Conservation (phyloP, 352 stramenopile genomes). For the Pythium phragmiticola region DNA sequence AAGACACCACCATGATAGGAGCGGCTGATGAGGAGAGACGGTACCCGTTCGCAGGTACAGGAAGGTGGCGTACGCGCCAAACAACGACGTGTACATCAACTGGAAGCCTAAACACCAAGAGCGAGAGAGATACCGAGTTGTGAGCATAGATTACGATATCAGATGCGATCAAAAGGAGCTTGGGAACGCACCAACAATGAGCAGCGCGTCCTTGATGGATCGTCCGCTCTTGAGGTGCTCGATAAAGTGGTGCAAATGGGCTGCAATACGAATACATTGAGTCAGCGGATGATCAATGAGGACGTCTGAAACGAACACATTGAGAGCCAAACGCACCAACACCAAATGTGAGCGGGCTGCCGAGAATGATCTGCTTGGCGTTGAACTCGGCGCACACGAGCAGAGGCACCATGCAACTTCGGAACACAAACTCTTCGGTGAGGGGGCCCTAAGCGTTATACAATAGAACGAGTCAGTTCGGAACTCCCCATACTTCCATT, state of each 20-base stretch:
- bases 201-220: slow-evolving; percentile 61
- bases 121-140: neutral
- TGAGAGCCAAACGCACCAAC: slow-evolving; percentile 58
- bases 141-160: neutral
- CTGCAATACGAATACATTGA: slow-evolving; percentile 26
- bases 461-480: neutral
- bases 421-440: slow-evolving; percentile 96
- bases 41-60: slow-evolving; percentile 89
- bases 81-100: slow-evolving; percentile 95
- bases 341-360: slow-evolving; percentile 94
- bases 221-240: slow-evolving; percentile 74
- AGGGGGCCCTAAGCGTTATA: slow-evolving; percentile 74
- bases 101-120: slow-evolving; percentile 73
- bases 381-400: slow-evolving; percentile 82
- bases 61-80: slow-evolving; percentile 94
- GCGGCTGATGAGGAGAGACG: neutral
- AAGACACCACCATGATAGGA: neutral
- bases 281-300: slow-evolving; percentile 8
- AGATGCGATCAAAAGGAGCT: neutral
- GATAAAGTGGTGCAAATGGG: slow-evolving; percentile 86
- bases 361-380: slow-evolving; percentile 79
- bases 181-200: slow-evolving; percentile 67
- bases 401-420: slow-evolving; percentile 91
- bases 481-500: neutral
- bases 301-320: neutral